A percentile compares a stretch with the other conserved stretches of the same genome.
phyloP scores from a whole-genome alignment of 495 filamentous ascomycete species.

The Lasiosphaeria miniovina region DNA sequence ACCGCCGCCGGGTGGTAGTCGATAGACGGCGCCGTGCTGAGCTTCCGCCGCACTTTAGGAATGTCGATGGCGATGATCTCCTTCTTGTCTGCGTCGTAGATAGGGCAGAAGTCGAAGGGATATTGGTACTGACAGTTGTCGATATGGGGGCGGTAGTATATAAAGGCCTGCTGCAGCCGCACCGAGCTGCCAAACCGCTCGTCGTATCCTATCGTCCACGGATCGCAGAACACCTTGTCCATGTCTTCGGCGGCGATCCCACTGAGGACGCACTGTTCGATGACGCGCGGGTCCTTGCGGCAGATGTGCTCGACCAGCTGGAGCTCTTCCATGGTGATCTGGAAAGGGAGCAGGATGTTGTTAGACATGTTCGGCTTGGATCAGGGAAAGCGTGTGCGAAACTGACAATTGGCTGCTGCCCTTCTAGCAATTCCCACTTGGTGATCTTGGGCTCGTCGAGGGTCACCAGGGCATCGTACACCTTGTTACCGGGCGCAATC shows the following conservation, averaged over 20 bases:
- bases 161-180: slow-evolving; percentile 86
- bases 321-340: slow-evolving; percentile 95
- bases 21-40: slow-evolving; percentile 70
- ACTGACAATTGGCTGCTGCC: slow-evolving; percentile 77
- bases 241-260: slow-evolving; percentile 86
- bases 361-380: neutral
- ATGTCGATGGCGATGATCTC: slow-evolving; percentile 88
- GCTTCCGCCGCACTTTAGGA: slow-evolving; percentile 70
- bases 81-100: slow-evolving; percentile 80
- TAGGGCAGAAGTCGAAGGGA: slow-evolving; percentile 92
- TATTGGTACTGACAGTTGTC: slow-evolving; percentile 91
- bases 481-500: slow-evolving; percentile 74
- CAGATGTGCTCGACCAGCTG: slow-evolving; percentile 80
- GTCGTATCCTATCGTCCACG: slow-evolving; percentile 96
- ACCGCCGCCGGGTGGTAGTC: slow-evolving; percentile 79
- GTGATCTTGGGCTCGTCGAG: slow-evolving; percentile 66
- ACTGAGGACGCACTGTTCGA: slow-evolving; percentile 85
- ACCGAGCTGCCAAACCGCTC: slow-evolving; percentile 80
- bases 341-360: slow-evolving; percentile 12
- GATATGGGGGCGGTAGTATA: slow-evolving; percentile 88
- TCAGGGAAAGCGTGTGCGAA: neutral
- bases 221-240: slow-evolving; percentile 85
- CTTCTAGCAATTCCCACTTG: slow-evolving; percentile 72
- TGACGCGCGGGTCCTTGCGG: slow-evolving; percentile 80
- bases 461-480: slow-evolving; percentile 85